Base-by-base conservation (phyloP, 1,284 basidiomycete species). In the Trichosporon sp. region DNA sequence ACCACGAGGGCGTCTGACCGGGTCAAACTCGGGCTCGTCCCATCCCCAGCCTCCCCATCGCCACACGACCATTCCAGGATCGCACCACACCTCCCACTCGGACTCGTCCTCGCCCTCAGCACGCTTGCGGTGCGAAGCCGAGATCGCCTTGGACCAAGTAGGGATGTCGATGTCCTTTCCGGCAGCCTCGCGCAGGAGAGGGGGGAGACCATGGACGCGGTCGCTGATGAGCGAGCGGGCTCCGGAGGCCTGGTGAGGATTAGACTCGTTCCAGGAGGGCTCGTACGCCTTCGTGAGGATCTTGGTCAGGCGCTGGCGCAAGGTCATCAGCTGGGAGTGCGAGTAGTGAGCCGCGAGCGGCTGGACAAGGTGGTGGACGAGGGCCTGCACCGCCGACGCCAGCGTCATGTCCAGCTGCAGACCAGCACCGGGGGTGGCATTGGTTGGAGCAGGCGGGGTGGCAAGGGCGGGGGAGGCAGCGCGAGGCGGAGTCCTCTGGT, bases 21-120 rank as follows among this genome's bases (percentile, higher is more conserved):
- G 77, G 64, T 83, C 82, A 75, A 79, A 82, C 38, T 75, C 80
- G 25, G 75, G 64, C 63, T 83, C 81, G 56, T 80, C 80, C 77
- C 78, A 83, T 18, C 79, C 77, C 81, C 81, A 83, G 2, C 76
- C 78, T 1, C 82, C 82, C 74, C 78, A 80, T 58, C 82, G 72
- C 80, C 79, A 82, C 35, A 76, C 74, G 9, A 83, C 80, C 69
- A 76, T 75, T 11, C 82, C 82, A 15, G 82, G 82, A 76, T 83
- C 82, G 66, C 81, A 80, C 81, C 81, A 83, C 7, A 77, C 77
- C 69, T 83, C 78, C 82, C 82, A 83, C 69, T 80, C 76, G 23
- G 74, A 76, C 32, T 73, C 74, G n/a, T 74, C 68, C 21, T 60
- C 66, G 3, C 70, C 73, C 53, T 69, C 66, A 3, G 70, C 66